Conservation (phyloP, 2,329 filamentous ascomycete species). For the Aschersonia sp. region DNA sequence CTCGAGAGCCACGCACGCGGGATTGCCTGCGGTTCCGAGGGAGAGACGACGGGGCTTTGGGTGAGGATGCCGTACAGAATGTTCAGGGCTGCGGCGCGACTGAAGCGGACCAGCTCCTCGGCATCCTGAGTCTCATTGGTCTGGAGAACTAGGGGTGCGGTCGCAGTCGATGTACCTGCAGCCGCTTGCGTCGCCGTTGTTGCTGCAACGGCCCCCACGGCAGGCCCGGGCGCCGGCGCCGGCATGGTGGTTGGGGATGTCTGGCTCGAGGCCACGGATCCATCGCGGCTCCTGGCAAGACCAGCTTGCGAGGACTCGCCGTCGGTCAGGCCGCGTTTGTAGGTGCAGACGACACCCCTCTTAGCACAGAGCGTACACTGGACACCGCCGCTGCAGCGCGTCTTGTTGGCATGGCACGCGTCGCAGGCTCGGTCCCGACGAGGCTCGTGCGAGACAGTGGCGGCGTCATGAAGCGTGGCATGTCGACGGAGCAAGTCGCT, state of each 20-base stretch:
- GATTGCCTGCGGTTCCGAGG: constrained; percentile 4
- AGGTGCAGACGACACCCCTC: constrained; percentile 22
- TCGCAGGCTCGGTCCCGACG: constrained; percentile 25
- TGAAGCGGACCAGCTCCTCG: neutral
- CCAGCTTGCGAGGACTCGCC: neutral
- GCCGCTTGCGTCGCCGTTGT: too few species aligned
- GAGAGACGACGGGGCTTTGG: neutral
- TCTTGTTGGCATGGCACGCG: constrained; percentile 29
- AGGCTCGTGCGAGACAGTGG: constrained; percentile 12
- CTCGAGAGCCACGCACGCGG: constrained; percentile 9
- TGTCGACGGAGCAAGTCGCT: constrained; percentile 25
- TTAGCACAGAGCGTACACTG: constrained; percentile 24
- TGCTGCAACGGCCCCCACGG: too few species aligned
- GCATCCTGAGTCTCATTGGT: neutral
- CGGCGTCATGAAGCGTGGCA: constrained; percentile 17
- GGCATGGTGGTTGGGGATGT: too few species aligned
- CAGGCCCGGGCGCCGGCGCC: too few species aligned
- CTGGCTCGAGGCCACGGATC: neutral
- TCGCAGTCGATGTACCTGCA: too few species aligned
- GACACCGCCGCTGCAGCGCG: constrained; percentile 25
- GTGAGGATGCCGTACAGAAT: constrained; percentile 1
- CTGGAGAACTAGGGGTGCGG: neutral
- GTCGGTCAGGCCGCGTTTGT: constrained; percentile 9
- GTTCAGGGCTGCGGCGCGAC: neutral
- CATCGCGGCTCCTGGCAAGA: neutral